Evolutionary conservation across 163 green algal species (phyloP), one percentile per base, ranked within the genome.

Genomic region (Scenedesmus sp.): DNA sequence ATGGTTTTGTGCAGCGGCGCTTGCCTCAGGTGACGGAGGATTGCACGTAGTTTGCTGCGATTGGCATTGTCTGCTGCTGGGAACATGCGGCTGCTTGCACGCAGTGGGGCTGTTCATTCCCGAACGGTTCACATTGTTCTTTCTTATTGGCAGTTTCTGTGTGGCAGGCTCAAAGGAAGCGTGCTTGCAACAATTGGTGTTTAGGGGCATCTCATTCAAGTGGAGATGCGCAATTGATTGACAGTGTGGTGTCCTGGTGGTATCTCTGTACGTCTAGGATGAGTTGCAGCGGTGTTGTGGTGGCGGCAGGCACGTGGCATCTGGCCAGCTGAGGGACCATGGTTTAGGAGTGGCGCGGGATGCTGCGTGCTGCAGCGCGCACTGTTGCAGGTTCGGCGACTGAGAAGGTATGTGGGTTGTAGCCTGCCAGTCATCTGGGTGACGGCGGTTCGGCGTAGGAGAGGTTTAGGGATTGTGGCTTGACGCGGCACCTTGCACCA

Each of bases 401-500:
- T 23, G 46, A 2, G 4, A 13, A 52, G 23, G 18, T 13, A 15
- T 15, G 70, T 79, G 70, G 15, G 5, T 23, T 34, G 46, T 6
- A 79, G 12, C 23, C 70, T 79, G 70, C 70, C 23, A 23, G 70
- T 13, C 70, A 79, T 52, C 4, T 52, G 70, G 23, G 23, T 79
- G 70, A 79, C 70, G 23, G 70, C 70, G 15, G 46, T 79, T 79
- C 26, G 15, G 6, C 2, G 9, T 70, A 52, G 23, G 70, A 79
- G 70, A 79, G 70, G 20, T 79, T 76, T 76, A 8, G 70, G 23
- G 70, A 76, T 18, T 6, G 70, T 79, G 70, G 70, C 23, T 79
- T 79, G 70, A 79, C 46, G 70, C 70, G 23, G 70, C 70, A 79
- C 70, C 70, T 79, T 79, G 70, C 70, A 79, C 70, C 70, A 79